phyloP scores from a whole-genome alignment of 1,284 basidiomycete species.

The Leccinum solheimii region DNA sequence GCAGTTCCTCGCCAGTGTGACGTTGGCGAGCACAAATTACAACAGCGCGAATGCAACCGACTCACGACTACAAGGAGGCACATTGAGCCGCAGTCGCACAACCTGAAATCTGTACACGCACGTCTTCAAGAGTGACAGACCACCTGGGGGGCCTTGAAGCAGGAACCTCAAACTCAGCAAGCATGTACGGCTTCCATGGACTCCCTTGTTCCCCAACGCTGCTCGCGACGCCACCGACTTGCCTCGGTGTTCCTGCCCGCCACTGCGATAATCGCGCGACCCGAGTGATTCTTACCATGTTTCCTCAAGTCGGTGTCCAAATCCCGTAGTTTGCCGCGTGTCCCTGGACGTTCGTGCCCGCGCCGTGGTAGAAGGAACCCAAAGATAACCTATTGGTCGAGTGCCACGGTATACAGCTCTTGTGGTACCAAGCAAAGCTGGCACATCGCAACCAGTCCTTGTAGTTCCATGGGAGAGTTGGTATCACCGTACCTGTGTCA shows the following conservation, averaged over 20 bases:
- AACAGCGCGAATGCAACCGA: neutral
- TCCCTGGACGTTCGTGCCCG: neutral
- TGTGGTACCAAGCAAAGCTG: neutral
- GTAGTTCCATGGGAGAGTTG: neutral
- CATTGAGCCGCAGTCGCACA: neutral
- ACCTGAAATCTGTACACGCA: neutral
- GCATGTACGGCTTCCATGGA: neutral
- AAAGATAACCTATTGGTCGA: neutral
- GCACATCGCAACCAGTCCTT: neutral
- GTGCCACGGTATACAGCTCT: neutral
- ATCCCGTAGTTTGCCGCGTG: neutral
- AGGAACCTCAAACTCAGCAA: neutral
- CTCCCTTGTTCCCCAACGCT: neutral
- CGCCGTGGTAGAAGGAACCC: neutral
- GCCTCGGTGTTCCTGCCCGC: neutral
- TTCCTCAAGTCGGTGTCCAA: neutral
- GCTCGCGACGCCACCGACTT: neutral
- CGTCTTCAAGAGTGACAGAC: neutral
- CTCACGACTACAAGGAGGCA: neutral
- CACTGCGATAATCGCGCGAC: neutral
- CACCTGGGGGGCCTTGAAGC: neutral
- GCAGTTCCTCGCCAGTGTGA: neutral
- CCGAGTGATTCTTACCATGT: neutral
- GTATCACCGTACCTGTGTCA: constrained; percentile 4
- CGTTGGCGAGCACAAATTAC: neutral